Percentiles rank a stretch among this genome's conserved stretches.
Conservation (phyloP, 768 basidiomycete species). For the Myochromella boudieri region DNA sequence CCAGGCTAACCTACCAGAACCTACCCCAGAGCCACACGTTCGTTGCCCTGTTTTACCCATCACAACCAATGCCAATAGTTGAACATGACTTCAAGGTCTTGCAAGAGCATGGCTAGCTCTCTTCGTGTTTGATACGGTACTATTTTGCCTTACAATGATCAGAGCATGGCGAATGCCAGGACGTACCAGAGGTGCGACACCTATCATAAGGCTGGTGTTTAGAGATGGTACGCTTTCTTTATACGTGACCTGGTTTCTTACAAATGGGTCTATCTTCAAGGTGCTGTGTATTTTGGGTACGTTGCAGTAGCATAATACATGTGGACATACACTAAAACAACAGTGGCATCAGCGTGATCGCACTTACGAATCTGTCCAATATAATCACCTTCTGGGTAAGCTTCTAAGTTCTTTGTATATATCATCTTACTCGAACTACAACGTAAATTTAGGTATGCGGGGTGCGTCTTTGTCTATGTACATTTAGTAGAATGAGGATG, state of each 20-base stretch:
- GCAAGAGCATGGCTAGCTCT: constrained; percentile 7
- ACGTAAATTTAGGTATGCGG: neutral
- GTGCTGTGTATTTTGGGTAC: neutral
- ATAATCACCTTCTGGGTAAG: neutral
- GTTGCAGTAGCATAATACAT: neutral
- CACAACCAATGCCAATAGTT: neutral
- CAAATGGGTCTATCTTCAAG: neutral
- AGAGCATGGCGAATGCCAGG: constrained; percentile 4
- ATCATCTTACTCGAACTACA: neutral
- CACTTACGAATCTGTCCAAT: neutral
- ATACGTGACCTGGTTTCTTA: neutral
- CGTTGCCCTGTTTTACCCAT: neutral
- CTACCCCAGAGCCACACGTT: constrained; percentile 3
- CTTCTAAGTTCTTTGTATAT: neutral
- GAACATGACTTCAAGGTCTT: neutral
- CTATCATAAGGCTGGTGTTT: neutral
- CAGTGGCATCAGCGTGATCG: neutral
- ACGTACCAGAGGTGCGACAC: neutral
- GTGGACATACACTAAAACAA: neutral
- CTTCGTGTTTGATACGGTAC: constrained; percentile 5
- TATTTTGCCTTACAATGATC: constrained; percentile 4
- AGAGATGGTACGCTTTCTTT: constrained; percentile 3
- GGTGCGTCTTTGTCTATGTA: neutral
- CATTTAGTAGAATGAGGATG: no score
- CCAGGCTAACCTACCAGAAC: neutral